Base-by-base conservation (phyloP, 345 rosid genomes). In the Crucihimalaya himalaica region DNA sequence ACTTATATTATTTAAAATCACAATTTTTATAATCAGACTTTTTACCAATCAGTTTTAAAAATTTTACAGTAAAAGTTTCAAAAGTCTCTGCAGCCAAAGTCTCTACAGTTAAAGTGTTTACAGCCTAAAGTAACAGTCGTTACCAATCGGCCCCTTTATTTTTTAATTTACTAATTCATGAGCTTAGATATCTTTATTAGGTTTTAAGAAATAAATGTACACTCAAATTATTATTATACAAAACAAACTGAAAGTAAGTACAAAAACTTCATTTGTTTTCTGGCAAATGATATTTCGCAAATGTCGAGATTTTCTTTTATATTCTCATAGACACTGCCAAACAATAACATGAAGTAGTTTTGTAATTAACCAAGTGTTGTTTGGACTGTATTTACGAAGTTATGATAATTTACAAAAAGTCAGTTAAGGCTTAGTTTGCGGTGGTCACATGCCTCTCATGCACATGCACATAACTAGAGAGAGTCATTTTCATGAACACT, bases 401-500 rank as follows among this genome's bases (percentile, higher is more conserved):
- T 27, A 28, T 66, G n/a, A 57, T 6, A 5, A 50, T 28, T 28
- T 29, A 40, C 4, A 27, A 57, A 6, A 5, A 13, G 62, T 45
- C 27, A 45, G 66, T 46, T 10, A 64, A 70, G 52, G 66, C 75
- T 76, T 76, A 54, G 37, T 76, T 69, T 70, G 71, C 71, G 71
- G 80, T 76, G 75, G 75, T 70, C 80, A 76, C 80, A 76, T 76
- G 75, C 70, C 79, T 69, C 78, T 67, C 79, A 68, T 75, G 79
- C 74, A 75, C 79, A 68, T 68, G 79, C 70, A 75, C 48, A 68
- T 9, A 68, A 40, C 63, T 8, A 47, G 37, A 74, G 77, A 48
- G 42, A 62, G 62, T 59, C 48, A 16, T 50, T 59, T 59, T 51
- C 73, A 59, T 29, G 73, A 74, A 59, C 47, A 20, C 46, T 35